These are phyloP conservation scores for Colletotrichum sp. DNA, from an alignment of 2,329 filamentous ascomycete genomes.

Conservation along the genomic window DNA sequence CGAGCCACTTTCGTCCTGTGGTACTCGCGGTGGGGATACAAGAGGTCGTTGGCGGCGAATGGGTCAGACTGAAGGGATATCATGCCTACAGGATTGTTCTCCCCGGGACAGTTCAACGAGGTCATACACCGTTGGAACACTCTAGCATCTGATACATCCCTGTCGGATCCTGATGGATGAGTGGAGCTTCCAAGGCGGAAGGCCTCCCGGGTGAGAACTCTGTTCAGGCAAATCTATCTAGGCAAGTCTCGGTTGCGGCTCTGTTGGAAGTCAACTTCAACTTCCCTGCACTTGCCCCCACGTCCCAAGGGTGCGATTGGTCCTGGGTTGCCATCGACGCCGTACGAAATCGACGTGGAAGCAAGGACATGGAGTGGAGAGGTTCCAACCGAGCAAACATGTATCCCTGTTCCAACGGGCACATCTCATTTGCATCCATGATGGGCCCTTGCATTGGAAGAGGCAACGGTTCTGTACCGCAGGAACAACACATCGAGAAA, in stretches of 20 bases:
- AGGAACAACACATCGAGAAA: accelerated
- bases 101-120: not conserved
- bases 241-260: not conserved
- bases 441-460: not conserved
- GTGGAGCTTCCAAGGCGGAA: not conserved
- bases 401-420: not conserved
- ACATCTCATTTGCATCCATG: not conserved
- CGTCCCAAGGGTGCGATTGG: not conserved
- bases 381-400: not conserved
- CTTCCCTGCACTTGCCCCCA: not conserved
- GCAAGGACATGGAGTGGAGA: not conserved
- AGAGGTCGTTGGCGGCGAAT: not conserved
- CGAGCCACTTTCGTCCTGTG: not conserved
- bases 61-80: not conserved
- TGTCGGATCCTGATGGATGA: not conserved
- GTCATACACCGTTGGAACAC: not conserved
- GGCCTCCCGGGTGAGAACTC: not conserved
- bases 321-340: not conserved
- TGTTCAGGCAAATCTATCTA: not conserved
- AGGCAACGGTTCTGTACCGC: not conserved
- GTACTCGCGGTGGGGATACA: not conserved
- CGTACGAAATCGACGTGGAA: not conserved
- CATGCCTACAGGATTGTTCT: not conserved
- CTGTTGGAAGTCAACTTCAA: not conserved
- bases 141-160: accelerated